A percentile compares a stretch with the other conserved stretches of the same genome.
Evolutionary conservation across 2,329 filamentous ascomycete species (phyloP).

Genomic region (Pseudofabraea citricarpa): DNA sequence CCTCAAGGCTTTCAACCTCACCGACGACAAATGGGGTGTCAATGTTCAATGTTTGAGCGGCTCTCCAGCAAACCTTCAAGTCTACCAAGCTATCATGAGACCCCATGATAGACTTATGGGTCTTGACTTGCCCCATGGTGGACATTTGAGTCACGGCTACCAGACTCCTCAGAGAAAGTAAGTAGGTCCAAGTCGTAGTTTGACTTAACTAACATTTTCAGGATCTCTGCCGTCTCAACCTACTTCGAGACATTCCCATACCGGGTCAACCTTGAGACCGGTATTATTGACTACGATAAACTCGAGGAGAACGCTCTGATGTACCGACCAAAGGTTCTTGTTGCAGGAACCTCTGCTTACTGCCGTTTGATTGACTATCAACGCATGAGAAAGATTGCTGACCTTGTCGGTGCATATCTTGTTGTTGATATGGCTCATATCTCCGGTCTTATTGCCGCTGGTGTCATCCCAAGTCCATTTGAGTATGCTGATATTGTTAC

Average conservation of each 20-base stretch:
- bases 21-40: constrained; percentile 91
- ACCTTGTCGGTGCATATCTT: constrained; percentile 89
- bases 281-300: constrained; percentile 94
- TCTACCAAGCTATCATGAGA: constrained; percentile 96
- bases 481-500: constrained; percentile 91
- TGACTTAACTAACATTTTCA: constrained; percentile 25
- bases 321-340: constrained; percentile 93
- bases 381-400: constrained; percentile 93
- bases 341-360: constrained; percentile 96
- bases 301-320: constrained; percentile 86
- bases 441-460: constrained; percentile 88
- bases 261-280: constrained; percentile 81
- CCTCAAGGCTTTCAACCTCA: constrained; percentile 83
- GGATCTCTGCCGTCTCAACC: constrained; percentile 93
- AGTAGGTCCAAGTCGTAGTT: constrained; percentile 25
- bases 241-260: constrained; percentile 99
- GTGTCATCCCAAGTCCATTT: constrained; percentile 92
- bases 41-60: constrained; percentile 95
- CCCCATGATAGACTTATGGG: constrained; percentile 97
- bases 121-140: constrained; percentile 91
- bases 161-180: constrained; percentile 91
- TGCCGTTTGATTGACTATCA: constrained; percentile 96
- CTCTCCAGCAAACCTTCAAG: constrained; percentile 93
- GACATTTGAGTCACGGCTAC: constrained; percentile 95
- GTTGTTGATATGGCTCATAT: constrained; percentile 99